Evolutionary conservation across 208 protist species (phyloP).

Genomic region (Trypanosoma rangeli): DNA sequence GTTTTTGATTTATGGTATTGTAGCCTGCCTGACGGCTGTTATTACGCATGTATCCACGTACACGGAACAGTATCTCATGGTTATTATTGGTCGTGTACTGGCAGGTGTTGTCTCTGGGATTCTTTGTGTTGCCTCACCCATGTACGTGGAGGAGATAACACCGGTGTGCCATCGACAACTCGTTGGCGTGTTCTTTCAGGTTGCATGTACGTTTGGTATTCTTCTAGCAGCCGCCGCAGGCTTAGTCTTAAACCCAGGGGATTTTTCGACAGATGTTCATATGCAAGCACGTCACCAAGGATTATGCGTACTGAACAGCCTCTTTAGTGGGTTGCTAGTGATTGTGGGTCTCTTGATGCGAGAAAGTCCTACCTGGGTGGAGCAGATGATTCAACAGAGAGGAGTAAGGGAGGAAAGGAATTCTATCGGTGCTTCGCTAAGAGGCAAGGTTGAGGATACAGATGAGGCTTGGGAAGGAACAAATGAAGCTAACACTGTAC

Average conservation of each 20-base stretch:
- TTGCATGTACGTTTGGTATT: constrained; percentile 84
- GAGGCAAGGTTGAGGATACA: constrained; percentile 21
- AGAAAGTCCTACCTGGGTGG: constrained; percentile 9
- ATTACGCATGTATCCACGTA: constrained; percentile 34
- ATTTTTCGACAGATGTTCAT: constrained; percentile 37
- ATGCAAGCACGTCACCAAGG: constrained; percentile 67
- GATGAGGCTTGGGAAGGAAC: constrained; percentile 24
- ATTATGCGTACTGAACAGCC: constrained; percentile 61
- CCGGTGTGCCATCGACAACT: constrained; percentile 51
- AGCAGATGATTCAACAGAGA: too few species aligned
- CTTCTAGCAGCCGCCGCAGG: constrained; percentile 73
- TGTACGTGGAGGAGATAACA: constrained; percentile 77
- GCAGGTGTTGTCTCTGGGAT: constrained; percentile 74
- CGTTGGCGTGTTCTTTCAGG: constrained; percentile 78
- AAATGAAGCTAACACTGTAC: constrained; percentile 74
- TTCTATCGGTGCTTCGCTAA: too few species aligned
- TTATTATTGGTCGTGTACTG: constrained; percentile 61
- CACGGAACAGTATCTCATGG: constrained; percentile 29
- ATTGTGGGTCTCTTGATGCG: constrained; percentile 40
- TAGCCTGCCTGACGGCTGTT: constrained; percentile 11
- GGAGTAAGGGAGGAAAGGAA: too few species aligned
- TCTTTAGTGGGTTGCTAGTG: constrained; percentile 55
- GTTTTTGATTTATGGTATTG: constrained; percentile 32
- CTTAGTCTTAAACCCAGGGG: constrained; percentile 51
- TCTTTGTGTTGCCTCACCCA: constrained; percentile 58